phyloP scores from a whole-genome alignment of 257 asterid species.

The Knoxia roxburghii region DNA sequence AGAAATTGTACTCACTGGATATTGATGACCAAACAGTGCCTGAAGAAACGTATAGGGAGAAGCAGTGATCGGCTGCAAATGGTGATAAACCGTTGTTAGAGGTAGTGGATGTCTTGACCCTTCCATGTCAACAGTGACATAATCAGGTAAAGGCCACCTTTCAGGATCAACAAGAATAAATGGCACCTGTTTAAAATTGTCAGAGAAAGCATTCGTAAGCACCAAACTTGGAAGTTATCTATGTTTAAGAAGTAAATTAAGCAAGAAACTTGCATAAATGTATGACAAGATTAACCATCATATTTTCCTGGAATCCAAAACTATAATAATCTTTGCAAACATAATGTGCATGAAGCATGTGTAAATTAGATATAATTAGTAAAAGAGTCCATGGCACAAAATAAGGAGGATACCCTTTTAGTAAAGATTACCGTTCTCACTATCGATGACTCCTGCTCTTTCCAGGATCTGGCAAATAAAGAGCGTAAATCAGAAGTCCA shows the following conservation, averaged over 20 bases:
- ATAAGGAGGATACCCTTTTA: neutral
- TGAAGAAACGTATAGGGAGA: conserved; percentile 73
- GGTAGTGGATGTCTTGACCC: conserved; percentile 87
- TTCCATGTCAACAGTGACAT: conserved; percentile 71
- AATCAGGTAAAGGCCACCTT: conserved; percentile 52
- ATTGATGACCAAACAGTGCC: conserved; percentile 77
- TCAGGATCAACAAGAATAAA: conserved; percentile 67
- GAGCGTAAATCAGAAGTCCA: conserved; percentile 73
- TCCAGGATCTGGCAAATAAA: conserved; percentile 45
- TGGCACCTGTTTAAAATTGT: conserved; percentile 57
- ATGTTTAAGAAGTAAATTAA: neutral
- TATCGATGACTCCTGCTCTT: conserved; percentile 51
- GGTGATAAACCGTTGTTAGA: conserved; percentile 63
- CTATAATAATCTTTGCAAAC: neutral
- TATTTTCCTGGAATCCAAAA: neutral
- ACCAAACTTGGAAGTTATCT: neutral
- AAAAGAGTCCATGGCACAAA: neutral
- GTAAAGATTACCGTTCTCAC: conserved; percentile 45
- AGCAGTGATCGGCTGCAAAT: conserved; percentile 58
- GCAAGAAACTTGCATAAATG: neutral
- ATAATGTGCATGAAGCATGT: neutral
- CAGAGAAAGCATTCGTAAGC: neutral
- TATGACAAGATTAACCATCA: neutral
- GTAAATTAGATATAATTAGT: conserved; percentile 2
- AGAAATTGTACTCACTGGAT: conserved; percentile 63